Conservation (phyloP, 2,329 filamentous ascomycete genomes). For the Periconia macrospinosa region DNA sequence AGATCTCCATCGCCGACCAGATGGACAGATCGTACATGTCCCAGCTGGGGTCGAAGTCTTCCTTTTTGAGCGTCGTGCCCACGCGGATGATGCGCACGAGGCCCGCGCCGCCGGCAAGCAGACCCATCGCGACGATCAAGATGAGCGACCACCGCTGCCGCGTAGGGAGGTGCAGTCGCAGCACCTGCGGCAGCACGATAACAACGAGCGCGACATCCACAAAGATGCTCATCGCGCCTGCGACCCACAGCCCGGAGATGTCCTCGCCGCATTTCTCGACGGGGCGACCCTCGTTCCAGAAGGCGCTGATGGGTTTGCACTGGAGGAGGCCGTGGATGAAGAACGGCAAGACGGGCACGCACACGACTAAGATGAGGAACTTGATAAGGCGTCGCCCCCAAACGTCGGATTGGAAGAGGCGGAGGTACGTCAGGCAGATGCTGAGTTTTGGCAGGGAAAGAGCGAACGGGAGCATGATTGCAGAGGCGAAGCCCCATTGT, state of each 20-base stretch:
- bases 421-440: conserved; percentile 25
- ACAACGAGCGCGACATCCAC: conserved; percentile 20
- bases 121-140: conserved; percentile 21
- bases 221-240: conserved; percentile 17
- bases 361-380: conserved; percentile 11
- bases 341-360: conserved; percentile 16
- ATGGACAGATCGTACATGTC: conserved; percentile 26
- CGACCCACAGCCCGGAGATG: conserved; percentile 12
- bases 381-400: conserved; percentile 18
- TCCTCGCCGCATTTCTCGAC: conserved; percentile 16
- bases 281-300: conserved; percentile 23
- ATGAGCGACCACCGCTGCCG: conserved; percentile 19
- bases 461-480: conserved; percentile 15
- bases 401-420: conserved; percentile 21
- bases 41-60: conserved; percentile 22
- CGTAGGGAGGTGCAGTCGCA: conserved; percentile 17
- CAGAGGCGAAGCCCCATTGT: conserved; percentile 21
- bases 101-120: conserved; percentile 18
- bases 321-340: conserved; percentile 16
- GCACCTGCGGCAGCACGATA: conserved; percentile 22
- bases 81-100: conserved; percentile 22
- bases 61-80: conserved; percentile 8
- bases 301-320: conserved; percentile 20
- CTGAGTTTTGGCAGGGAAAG: conserved; percentile 24
- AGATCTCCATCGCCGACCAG: conserved; percentile 25